These are phyloP conservation scores for Staphylotrichum longicolle DNA, from an alignment of 495 filamentous ascomycete genomes.

Conservation along the genomic window DNA sequence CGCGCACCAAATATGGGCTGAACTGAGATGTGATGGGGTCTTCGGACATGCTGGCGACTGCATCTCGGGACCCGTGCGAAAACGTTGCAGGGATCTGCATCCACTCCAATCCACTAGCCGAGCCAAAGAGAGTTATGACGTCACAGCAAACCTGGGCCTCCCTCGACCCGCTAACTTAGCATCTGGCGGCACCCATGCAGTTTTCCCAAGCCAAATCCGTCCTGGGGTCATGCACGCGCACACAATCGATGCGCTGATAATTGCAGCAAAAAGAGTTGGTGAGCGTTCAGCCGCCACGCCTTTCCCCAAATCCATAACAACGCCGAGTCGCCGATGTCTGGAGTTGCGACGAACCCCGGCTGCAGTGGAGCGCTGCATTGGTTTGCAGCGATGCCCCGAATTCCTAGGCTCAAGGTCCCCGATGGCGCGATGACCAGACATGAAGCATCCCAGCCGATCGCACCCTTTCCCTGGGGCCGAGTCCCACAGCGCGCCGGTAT, in stretches of 20 bases:
- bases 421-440: no score
- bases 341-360: conserved; percentile 1
- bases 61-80: conserved; percentile 1
- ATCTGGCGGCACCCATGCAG: no score
- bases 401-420: no score
- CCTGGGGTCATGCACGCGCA: no score
- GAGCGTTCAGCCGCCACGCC: no score
- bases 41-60: neutral
- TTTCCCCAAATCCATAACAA: neutral
- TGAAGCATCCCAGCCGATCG: no score
- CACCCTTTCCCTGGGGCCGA: no score
- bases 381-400: no score
- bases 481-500: neutral
- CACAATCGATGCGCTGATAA: no score
- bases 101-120: conserved; percentile 10
- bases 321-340: neutral
- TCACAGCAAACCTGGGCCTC: conserved; percentile 5
- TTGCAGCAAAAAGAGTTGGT: no score
- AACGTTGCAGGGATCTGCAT: conserved; percentile 22
- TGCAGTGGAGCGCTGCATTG: neutral
- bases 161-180: no score
- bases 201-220: conserved; percentile 1
- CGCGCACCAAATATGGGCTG: no score
- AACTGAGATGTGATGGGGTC: neutral
- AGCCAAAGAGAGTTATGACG: conserved; percentile 18